A percentile compares a stretch with the other conserved stretches of the same genome.
Evolutionary conservation across 495 filamentous ascomycete species (phyloP).

Genomic region (Sordaria brevicollis): DNA sequence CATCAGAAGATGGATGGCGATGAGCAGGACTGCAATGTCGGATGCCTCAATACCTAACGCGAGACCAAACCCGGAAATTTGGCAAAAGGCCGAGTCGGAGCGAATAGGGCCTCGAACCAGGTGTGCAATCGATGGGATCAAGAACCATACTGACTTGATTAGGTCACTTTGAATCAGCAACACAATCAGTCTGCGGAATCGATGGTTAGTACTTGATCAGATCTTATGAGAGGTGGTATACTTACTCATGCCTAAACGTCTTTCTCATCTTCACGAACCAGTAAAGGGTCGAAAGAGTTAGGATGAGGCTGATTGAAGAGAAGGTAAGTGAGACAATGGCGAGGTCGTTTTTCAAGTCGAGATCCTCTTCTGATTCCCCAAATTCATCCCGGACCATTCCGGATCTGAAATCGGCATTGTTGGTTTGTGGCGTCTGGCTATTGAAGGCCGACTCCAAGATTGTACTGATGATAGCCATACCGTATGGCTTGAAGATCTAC

Average conservation of each 20-base stretch:
- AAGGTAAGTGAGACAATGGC: constrained; percentile 20
- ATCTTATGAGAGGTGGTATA: neutral
- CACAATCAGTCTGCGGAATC: constrained; percentile 50
- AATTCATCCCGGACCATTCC: neutral
- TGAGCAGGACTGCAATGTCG: constrained; percentile 58
- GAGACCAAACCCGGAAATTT: constrained; percentile 55
- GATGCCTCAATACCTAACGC: constrained; percentile 55
- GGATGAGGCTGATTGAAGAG: constrained; percentile 41
- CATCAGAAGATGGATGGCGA: constrained; percentile 59
- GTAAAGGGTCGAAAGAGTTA: constrained; percentile 45
- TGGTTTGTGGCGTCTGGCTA: neutral
- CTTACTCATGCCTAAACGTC: constrained; percentile 64
- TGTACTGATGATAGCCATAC: neutral
- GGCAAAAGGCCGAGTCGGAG: constrained; percentile 49
- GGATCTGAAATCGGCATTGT: neutral
- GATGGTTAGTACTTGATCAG: neutral
- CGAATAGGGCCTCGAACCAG: constrained; percentile 35
- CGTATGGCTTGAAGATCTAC: neutral
- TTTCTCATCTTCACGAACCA: constrained; percentile 68
- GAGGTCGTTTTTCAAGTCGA: constrained; percentile 2
- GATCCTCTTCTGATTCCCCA: neutral
- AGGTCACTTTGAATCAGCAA: constrained; percentile 59
- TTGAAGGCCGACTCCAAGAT: neutral
- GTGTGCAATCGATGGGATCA: constrained; percentile 48
- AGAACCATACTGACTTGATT: constrained; percentile 55